A percentile compares a stretch with the other conserved stretches of the same genome.
Conservation (phyloP, 805 yeast species). For the Saccharomycodes ludwigii region DNA sequence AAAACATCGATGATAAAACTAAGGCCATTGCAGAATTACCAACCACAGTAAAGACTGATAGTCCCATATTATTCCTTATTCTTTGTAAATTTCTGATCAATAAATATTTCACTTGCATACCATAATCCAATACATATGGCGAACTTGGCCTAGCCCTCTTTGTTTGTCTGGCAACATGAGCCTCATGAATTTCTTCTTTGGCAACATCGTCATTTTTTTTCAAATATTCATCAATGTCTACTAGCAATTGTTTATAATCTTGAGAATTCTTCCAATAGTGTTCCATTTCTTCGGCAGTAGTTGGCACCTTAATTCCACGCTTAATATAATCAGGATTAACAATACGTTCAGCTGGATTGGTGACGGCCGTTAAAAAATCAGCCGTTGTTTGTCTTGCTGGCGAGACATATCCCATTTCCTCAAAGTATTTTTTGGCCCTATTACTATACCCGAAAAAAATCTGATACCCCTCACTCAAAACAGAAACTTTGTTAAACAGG, state of each 20-base stretch:
- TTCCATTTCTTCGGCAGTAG: constrained; percentile 39
- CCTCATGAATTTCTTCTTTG: constrained; percentile 12
- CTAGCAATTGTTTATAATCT: constrained; percentile 27
- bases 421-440: constrained; percentile 36
- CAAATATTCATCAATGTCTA: constrained; percentile 29
- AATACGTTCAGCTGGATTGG: constrained; percentile 40
- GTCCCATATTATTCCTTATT: constrained; percentile 34
- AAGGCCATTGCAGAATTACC: constrained; percentile 39
- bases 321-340: constrained; percentile 30
- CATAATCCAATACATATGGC: constrained; percentile 36
- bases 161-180: constrained; percentile 38
- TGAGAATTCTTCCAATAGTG: constrained; percentile 38
- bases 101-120: constrained; percentile 36
- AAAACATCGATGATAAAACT: constrained; percentile 41
- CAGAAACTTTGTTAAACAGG: constrained; percentile 39
- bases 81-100: constrained; percentile 34
- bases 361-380: constrained; percentile 43
- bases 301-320: constrained; percentile 29
- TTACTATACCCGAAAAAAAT: constrained; percentile 38
- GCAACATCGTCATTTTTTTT: constrained; percentile 4
- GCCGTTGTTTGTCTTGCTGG: constrained; percentile 49
- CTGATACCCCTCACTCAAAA: constrained; percentile 45
- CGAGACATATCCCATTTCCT: constrained; percentile 43
- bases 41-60: constrained; percentile 25
- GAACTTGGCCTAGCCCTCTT: constrained; percentile 30